Base-by-base conservation (phyloP, 305 asterid species). In the Ajuga reptans region DNA sequence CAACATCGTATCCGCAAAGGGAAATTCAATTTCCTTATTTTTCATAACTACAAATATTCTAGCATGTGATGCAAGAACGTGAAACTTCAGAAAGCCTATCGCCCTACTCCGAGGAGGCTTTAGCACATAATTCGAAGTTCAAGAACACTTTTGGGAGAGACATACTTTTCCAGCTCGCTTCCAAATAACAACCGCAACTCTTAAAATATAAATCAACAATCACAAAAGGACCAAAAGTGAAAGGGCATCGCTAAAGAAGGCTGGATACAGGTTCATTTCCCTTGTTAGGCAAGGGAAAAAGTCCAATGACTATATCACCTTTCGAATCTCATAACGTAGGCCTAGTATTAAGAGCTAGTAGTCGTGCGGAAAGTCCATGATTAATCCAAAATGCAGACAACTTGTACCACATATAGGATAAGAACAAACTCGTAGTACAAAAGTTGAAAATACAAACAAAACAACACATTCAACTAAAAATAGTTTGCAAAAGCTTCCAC, bases 1-100 rank as follows among this genome's bases (percentile, higher is more conserved):
- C 16, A 42, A 33, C 33, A 45, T 36, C 4, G 33, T 27, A 41
- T 49, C 43, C 15, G 4, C 1, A 1, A 45, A 54, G 36, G 9
- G 17, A 57, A 47, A 31, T 50, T 5, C 24, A 58, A 70, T 67
- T 31, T 43, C 66, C 42, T 54, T 15, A 61, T 39, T 63, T 33
- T 52, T 69, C 56, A 66, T 34, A 64, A 43, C 41, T 41, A 47
- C 16, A 36, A 54, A 75, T 57, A 71, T 14, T 54, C 52, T 9
- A 21, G 18, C 66, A 56, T 18, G 62, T 11, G 50, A 57, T 6
- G 52, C 61, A 67, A 34, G n/a, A 39, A 52, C 31, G 24, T 50
- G 73, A 63, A 50, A 75, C 58, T 50, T 49, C 51, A 54, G 31
- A 54, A 33, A 50, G 41, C 61, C 72, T 51, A 63, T 51, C 2